A percentile compares a stretch with the other conserved stretches of the same genome.
phyloP scores from a whole-genome alignment of 2,329 filamentous ascomycete species.

The Conoideocrella luteorostrata region DNA sequence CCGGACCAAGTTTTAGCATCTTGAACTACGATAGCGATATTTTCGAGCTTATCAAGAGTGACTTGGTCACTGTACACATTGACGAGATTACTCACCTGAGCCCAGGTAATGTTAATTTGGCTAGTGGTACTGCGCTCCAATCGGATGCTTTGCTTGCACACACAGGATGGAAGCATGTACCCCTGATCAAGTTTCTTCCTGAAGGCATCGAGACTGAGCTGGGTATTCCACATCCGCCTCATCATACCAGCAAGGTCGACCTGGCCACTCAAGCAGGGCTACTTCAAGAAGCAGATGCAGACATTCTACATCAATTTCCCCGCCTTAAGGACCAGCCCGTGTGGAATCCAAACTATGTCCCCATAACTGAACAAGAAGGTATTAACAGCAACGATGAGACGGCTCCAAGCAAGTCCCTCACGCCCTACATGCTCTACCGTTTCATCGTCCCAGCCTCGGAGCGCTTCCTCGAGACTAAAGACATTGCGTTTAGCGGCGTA shows the following conservation, averaged over 20 bases:
- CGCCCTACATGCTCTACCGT: slow-evolving; percentile 35
- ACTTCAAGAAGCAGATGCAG: slow-evolving; percentile 39
- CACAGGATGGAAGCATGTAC: slow-evolving; percentile 52
- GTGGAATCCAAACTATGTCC: slow-evolving; percentile 38
- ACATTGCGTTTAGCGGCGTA: slow-evolving; percentile 40
- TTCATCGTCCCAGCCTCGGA: slow-evolving; percentile 38
- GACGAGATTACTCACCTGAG: slow-evolving; percentile 43
- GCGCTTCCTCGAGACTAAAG: slow-evolving; percentile 25
- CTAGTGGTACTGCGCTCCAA: slow-evolving; percentile 38
- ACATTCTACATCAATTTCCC: slow-evolving; percentile 49
- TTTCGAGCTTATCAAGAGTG: slow-evolving; percentile 47
- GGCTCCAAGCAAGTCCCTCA: slow-evolving; percentile 19
- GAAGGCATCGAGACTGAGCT: slow-evolving; percentile 38
- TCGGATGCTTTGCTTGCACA: slow-evolving; percentile 48
- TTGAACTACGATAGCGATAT: slow-evolving; percentile 53
- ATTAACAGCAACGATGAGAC: slow-evolving; percentile 26
- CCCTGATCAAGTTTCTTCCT: slow-evolving; percentile 46
- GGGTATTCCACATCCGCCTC: no score
- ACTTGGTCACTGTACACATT: slow-evolving; percentile 45
- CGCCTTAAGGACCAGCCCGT: slow-evolving; percentile 46
- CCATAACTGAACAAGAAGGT: slow-evolving; percentile 33
- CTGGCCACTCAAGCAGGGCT: no score
- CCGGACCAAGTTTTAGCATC: slow-evolving; percentile 49
- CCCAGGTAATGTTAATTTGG: slow-evolving; percentile 41
- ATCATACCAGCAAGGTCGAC: no score